Percentiles rank a stretch among this genome's conserved stretches.
Evolutionary conservation across 1,139 yeast genomes (phyloP).

Genomic region (Trichomonascaceae sp.): DNA sequence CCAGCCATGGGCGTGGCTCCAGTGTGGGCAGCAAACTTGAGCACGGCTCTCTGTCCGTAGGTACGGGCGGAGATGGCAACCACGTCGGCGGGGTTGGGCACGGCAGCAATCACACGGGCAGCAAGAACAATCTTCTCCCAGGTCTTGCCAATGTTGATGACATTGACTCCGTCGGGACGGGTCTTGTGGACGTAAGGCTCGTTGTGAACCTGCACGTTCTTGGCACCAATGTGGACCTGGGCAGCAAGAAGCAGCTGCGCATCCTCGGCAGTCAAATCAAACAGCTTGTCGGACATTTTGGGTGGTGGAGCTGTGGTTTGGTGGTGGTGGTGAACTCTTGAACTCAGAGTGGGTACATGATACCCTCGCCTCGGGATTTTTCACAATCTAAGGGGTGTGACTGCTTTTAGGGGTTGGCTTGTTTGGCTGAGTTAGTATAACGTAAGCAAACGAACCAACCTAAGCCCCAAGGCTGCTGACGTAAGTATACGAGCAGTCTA

Average conservation of each 20-base stretch:
- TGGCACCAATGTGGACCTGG: constrained; percentile 98
- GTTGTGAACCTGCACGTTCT: constrained; percentile 99
- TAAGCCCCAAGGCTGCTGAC: too few relatives aligned
- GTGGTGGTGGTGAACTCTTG: constrained; percentile 6
- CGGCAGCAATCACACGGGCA: constrained; percentile 99
- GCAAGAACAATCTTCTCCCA: constrained; percentile 99
- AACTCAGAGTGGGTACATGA: too few relatives aligned
- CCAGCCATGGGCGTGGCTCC: constrained; percentile 99
- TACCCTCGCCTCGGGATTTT: too few relatives aligned
- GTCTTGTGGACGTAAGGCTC: constrained; percentile 98
- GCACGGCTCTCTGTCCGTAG: constrained; percentile 99
- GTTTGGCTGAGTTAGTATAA: too few relatives aligned
- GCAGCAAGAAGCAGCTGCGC: constrained; percentile 99
- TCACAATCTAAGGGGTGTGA: too few relatives aligned
- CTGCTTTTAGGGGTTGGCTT: too few relatives aligned
- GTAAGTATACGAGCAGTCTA: too few relatives aligned
- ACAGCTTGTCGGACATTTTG: constrained; percentile 67
- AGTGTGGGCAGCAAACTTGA: constrained; percentile 99
- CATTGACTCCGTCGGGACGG: constrained; percentile 99
- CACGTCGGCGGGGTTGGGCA: constrained; percentile 97
- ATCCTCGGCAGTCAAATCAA: constrained; percentile 87
- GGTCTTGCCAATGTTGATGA: constrained; percentile 97
- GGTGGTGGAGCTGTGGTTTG: constrained; percentile 5
- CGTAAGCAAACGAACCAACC: too few relatives aligned
- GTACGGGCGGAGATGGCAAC: constrained; percentile 99